Percentiles rank a stretch among this genome's conserved stretches.
phyloP scores from a whole-genome alignment of 768 basidiomycete species.

The Pulveroboletus sp. region DNA sequence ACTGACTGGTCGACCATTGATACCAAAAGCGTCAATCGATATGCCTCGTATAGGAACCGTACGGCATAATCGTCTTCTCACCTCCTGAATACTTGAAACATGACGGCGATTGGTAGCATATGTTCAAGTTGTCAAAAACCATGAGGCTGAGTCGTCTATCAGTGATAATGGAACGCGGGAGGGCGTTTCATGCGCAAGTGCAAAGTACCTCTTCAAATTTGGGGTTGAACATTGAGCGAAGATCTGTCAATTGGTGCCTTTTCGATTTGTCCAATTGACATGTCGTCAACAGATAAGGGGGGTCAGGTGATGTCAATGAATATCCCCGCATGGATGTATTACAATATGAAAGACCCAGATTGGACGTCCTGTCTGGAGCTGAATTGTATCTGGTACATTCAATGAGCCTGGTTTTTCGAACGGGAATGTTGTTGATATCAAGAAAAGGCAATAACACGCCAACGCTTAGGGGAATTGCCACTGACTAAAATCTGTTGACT shows the following conservation, averaged over 20 bases:
- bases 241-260: constrained; percentile 13
- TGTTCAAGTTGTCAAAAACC: neutral
- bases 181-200: neutral
- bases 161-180: constrained; percentile 9
- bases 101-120: neutral
- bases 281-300: constrained; percentile 8
- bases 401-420: neutral
- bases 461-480: constrained; percentile 13
- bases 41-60: constrained; percentile 24
- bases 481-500: constrained; percentile 9
- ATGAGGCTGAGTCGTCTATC: neutral
- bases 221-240: constrained; percentile 5
- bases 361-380: neutral
- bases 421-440: constrained; percentile 3
- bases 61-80: constrained; percentile 22
- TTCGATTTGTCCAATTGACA: constrained; percentile 4
- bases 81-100: constrained; percentile 3
- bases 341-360: neutral
- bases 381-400: neutral
- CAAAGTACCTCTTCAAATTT: neutral
- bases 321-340: constrained; percentile 27
- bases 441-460: constrained; percentile 3
- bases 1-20: constrained; percentile 11
- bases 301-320: constrained; percentile 3
- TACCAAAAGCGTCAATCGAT: constrained; percentile 20